Evolutionary conservation across 163 green algal genomes (phyloP), one percentile per base, ranked within the genome.

Genomic region (Chlorella variabilis): DNA sequence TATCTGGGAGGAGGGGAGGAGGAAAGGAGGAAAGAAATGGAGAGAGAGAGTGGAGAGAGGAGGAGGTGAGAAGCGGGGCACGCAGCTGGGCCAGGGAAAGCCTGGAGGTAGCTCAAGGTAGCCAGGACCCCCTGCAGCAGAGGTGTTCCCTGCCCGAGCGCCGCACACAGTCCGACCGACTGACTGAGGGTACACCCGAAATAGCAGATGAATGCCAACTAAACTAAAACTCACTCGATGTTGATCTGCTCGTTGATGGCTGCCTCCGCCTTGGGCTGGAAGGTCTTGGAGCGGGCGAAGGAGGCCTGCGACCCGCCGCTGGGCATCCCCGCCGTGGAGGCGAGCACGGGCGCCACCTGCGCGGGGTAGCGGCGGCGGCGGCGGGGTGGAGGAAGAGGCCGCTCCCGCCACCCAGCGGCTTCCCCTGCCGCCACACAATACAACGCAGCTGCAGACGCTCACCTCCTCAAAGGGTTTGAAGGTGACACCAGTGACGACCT

Each of bases 171-270:
- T n/a, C n/a, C n/a, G n/a, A n/a, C n/a, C n/a, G n/a, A n/a, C n/a
- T n/a, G n/a, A n/a, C n/a, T n/a, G n/a, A n/a, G n/a, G n/a, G n/a
- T n/a, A n/a, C n/a, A n/a, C n/a, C n/a, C n/a, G n/a, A n/a, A n/a
- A n/a, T n/a, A n/a, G n/a, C n/a, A n/a, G n/a, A n/a, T n/a, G n/a
- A n/a, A n/a, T n/a, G n/a, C n/a, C n/a, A n/a, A n/a, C n/a, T n/a
- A n/a, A n/a, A n/a, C n/a, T n/a, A n/a, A n/a, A 29, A 73, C n/a
- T 51, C 58, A 81, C 83, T 92, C 83, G 56, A 98, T 84, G 83
- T 93, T 95, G 85, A 95, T 95, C 81, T 96, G 92, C 84, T 96
- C 91, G 75, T 96, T 96, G 33, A 96, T 79, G 18, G 79, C 92
- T 11, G 88, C 88, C 85, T 96, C 91, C 2, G 61, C 39, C 25